Evolutionary conservation across 495 filamentous ascomycete species (phyloP).

Genomic region (Hyaloscypha finlandica): DNA sequence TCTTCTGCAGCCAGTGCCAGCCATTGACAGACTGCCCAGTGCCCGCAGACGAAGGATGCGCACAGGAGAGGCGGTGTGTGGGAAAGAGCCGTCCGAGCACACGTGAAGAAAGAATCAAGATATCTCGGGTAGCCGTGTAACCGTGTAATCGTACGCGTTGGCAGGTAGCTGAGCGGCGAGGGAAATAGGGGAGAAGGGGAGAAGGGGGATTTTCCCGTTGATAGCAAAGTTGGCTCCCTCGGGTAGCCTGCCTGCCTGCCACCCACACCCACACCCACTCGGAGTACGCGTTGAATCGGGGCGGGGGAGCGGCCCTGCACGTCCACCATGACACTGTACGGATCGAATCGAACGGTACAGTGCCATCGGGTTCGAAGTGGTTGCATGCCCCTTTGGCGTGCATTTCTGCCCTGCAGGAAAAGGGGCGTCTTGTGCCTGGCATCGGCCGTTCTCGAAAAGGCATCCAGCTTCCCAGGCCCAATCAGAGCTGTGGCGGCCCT

Average conservation of each 20-base stretch:
- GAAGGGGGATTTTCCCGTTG: neutral
- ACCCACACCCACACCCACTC: neutral
- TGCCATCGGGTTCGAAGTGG: neutral
- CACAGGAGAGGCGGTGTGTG: constrained; percentile 6
- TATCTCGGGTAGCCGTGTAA: neutral
- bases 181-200: neutral
- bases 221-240: neutral
- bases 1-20: neutral
- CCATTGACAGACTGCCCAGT: neutral
- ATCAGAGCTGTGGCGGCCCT: neutral
- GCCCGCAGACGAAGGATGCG: neutral
- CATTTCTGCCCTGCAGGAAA: neutral
- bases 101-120: no score
- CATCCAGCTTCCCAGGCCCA: neutral
- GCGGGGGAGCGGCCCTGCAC: no score
- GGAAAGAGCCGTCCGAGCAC: neutral
- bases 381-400: constrained; percentile 6
- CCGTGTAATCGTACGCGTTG: neutral
- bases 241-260: no score
- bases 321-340: no score
- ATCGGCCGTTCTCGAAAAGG: neutral
- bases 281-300: neutral
- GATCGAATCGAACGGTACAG: neutral
- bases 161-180: neutral
- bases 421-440: constrained; percentile 1